Conservation (phyloP, 2,329 filamentous ascomycete species). For the Chaetomium globosum region DNA sequence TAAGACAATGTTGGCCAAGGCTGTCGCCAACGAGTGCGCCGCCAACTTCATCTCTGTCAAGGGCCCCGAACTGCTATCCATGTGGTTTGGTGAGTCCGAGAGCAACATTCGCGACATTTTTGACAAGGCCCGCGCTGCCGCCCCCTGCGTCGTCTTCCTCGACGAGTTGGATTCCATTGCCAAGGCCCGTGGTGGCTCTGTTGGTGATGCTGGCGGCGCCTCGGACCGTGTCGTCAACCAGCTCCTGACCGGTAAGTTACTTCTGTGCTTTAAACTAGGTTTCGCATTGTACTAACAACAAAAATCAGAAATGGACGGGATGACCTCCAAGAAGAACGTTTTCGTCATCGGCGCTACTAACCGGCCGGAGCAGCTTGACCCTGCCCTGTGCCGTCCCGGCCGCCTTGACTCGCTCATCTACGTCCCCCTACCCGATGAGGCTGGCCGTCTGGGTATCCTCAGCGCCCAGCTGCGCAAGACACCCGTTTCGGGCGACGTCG, state of each 20-base stretch:
- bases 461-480: slow-evolving; percentile 98
- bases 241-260: slow-evolving; percentile 83
- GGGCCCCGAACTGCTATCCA: slow-evolving; percentile 95
- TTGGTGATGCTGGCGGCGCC: slow-evolving; percentile 94
- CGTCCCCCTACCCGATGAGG: slow-evolving; percentile 91
- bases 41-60: slow-evolving; percentile 99
- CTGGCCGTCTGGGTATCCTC: slow-evolving; percentile 85
- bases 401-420: slow-evolving; percentile 99
- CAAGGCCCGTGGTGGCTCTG: slow-evolving; percentile 96
- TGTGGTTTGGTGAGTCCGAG: slow-evolving; percentile 99
- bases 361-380: slow-evolving; percentile 96
- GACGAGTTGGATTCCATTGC: slow-evolving; percentile 99
- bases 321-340: slow-evolving; percentile 99
- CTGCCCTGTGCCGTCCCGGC: slow-evolving; percentile 94
- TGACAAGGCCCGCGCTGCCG: slow-evolving; percentile 97
- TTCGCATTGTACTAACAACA: slow-evolving; percentile 26
- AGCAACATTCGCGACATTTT: slow-evolving; percentile 99
- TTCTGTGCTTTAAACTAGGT: neutral
- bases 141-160: slow-evolving; percentile 97
- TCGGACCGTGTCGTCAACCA: slow-evolving; percentile 99
- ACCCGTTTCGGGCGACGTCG: slow-evolving; percentile 82
- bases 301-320: slow-evolving; percentile 84
- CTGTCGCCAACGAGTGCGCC: slow-evolving; percentile 97
- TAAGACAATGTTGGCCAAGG: slow-evolving; percentile 99
- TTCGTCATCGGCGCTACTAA: slow-evolving; percentile 99